Evolutionary conservation across 2,329 filamentous ascomycete species (phyloP).

Genomic region (Byssochlamys sp.): DNA sequence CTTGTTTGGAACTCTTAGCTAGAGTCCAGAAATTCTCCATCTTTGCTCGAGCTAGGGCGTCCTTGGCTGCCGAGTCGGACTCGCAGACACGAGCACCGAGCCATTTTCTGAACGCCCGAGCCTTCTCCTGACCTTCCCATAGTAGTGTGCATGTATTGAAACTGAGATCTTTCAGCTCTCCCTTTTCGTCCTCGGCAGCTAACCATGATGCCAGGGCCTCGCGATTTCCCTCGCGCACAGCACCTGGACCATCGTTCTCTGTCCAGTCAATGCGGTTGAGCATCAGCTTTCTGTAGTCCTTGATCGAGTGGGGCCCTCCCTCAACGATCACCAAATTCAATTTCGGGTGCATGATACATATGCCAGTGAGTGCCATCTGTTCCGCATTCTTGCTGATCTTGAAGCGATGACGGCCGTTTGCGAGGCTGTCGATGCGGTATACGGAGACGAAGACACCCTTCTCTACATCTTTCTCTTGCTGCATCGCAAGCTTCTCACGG

Average conservation of each 20-base stretch:
- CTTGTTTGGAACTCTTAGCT: conserved; percentile 56
- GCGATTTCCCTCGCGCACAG: conserved; percentile 46
- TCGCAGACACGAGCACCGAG: conserved; percentile 75
- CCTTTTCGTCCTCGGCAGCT: conserved; percentile 65
- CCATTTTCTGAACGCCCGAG: conserved; percentile 76
- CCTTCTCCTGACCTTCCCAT: conserved; percentile 83
- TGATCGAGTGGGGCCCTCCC: conserved; percentile 73
- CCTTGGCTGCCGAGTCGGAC: conserved; percentile 78
- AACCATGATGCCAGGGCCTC: conserved; percentile 63
- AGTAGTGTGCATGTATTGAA: conserved; percentile 72
- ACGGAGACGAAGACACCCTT: conserved; percentile 79
- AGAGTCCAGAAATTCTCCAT: conserved; percentile 93
- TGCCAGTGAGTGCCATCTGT: conserved; percentile 73
- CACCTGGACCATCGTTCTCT: conserved; percentile 66
- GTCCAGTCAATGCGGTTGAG: conserved; percentile 89
- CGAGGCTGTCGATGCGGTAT: conserved; percentile 80
- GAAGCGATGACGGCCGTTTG: conserved; percentile 85
- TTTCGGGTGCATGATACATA: conserved; percentile 83
- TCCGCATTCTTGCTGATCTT: conserved; percentile 89
- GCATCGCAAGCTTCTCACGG: conserved; percentile 68
- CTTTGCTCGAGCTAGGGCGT: conserved; percentile 67
- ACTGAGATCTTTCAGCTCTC: conserved; percentile 69
- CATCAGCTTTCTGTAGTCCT: conserved; percentile 85
- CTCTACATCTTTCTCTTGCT: conserved; percentile 79
- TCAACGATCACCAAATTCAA: conserved; percentile 87